A percentile compares a stretch with the other conserved stretches of the same genome.
Conservation (phyloP, 805 yeast species). For the Candida jianshihensis region DNA sequence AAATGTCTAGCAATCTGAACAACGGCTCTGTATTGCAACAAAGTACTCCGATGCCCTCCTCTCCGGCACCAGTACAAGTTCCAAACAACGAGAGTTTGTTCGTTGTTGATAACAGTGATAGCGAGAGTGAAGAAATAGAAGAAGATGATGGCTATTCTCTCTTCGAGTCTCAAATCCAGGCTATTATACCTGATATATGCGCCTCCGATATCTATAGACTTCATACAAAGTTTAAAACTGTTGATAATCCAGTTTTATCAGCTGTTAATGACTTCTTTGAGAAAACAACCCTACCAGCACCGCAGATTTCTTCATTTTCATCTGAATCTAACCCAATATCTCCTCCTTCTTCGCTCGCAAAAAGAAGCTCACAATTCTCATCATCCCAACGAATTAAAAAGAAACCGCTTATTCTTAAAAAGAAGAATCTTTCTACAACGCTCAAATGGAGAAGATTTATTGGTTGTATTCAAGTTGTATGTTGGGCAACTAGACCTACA, state of each 20-base stretch:
- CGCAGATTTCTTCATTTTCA: neutral
- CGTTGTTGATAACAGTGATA: conserved; percentile 1
- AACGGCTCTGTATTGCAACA: no score
- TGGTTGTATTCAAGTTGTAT: conserved; percentile 54
- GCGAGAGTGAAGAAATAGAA: neutral
- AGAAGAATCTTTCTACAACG: conserved; percentile 11
- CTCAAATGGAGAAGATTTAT: conserved; percentile 39
- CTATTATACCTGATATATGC: conserved; percentile 29
- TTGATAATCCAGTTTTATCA: conserved; percentile 24
- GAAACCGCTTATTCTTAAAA: neutral
- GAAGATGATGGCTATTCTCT: conserved; percentile 16
- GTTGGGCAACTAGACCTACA: conserved; percentile 70
- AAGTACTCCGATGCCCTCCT: neutral
- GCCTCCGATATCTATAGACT: conserved; percentile 16
- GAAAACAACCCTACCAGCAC: neutral
- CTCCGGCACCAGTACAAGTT: neutral
- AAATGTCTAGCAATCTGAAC: neutral
- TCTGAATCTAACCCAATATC: neutral
- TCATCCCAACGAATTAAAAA: neutral
- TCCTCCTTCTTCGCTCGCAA: neutral
- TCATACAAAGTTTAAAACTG: conserved; percentile 21
- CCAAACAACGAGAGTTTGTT: neutral
- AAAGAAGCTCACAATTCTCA: neutral
- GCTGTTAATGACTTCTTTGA: conserved; percentile 38
- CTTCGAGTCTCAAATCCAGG: conserved; percentile 27